Conservation (phyloP, 805 yeast genomes). For the Candida verbasci region DNA sequence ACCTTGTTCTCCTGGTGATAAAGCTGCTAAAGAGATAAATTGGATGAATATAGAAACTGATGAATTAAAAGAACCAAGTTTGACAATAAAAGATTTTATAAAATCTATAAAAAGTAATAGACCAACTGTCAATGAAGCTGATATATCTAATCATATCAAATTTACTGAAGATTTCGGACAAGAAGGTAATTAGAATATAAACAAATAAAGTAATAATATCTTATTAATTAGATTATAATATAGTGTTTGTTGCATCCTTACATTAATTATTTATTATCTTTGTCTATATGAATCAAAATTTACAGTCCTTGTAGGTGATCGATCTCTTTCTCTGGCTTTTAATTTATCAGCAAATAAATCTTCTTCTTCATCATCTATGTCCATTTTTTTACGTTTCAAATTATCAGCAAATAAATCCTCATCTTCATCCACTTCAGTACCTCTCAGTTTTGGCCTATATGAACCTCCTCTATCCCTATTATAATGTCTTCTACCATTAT, state of each 20-base stretch:
- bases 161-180: conserved; percentile 96
- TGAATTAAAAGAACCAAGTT: conserved; percentile 83
- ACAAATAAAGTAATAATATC: too few relatives aligned
- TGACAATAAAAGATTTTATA: conserved; percentile 86
- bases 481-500: conserved; percentile 10
- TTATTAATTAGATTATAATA: background rate
- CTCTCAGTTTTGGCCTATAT: conserved; percentile 10
- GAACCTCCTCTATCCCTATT: conserved; percentile 11
- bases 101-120: conserved; percentile 88
- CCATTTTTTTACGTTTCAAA: conserved; percentile 20
- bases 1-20: conserved; percentile 98
- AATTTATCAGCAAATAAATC: conserved; percentile 34
- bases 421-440: conserved; percentile 8
- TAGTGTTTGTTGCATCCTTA: too few relatives aligned
- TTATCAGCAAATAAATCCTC: conserved; percentile 35
- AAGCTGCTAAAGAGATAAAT: conserved; percentile 77
- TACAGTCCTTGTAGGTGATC: conserved; percentile 17
- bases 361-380: conserved; percentile 17
- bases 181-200: conserved; percentile 69
- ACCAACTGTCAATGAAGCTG: conserved; percentile 90
- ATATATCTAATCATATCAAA: conserved; percentile 74
- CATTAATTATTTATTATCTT: conserved; percentile 1
- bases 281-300: conserved; percentile 4
- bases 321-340: conserved; percentile 20
- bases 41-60: conserved; percentile 93